These are phyloP conservation scores for Tagetes erecta DNA, from an alignment of 129 eudicot genomes.

Conservation along the genomic window DNA sequence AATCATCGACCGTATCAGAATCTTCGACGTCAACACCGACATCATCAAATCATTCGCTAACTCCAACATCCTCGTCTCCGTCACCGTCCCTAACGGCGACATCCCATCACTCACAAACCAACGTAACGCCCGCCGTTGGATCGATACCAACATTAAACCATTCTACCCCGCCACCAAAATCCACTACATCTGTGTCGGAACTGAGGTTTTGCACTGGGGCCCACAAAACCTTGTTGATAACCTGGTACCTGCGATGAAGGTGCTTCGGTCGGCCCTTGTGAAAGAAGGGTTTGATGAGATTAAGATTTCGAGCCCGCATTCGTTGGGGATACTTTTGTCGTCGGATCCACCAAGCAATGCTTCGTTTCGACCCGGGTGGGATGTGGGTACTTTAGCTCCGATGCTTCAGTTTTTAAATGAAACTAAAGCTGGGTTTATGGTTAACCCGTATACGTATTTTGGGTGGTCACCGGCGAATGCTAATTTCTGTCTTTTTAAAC, in stretches of 20 bases:
- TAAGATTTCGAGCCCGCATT: conserved; percentile 74
- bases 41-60: conserved; percentile 38
- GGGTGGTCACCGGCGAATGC: conserved; percentile 52
- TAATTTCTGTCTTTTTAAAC: conserved; percentile 46
- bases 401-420: conserved; percentile 64
- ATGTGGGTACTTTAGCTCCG: conserved; percentile 67
- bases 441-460: conserved; percentile 92
- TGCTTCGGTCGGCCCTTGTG: conserved; percentile 57
- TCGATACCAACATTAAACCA: conserved; percentile 29
- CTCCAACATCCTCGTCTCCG: conserved; percentile 28
- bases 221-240: conserved; percentile 69
- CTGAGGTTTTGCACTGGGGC: conserved; percentile 94
- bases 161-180: conserved; percentile 41
- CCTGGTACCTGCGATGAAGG: conserved; percentile 78
- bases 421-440: conserved; percentile 79
- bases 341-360: conserved; percentile 79
- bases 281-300: conserved; percentile 47
- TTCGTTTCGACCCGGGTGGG: conserved; percentile 90
- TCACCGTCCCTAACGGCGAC: conserved; percentile 44
- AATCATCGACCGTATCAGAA: conserved; percentile 37
- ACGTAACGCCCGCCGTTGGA: conserved; percentile 36
- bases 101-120: conserved; percentile 38
- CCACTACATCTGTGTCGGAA: conserved; percentile 69
- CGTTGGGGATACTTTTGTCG: conserved; percentile 58
- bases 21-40: conserved; percentile 35